phyloP scores from a whole-genome alignment of 2,329 filamentous ascomycete genomes.

The Trichoderma harzianum region DNA sequence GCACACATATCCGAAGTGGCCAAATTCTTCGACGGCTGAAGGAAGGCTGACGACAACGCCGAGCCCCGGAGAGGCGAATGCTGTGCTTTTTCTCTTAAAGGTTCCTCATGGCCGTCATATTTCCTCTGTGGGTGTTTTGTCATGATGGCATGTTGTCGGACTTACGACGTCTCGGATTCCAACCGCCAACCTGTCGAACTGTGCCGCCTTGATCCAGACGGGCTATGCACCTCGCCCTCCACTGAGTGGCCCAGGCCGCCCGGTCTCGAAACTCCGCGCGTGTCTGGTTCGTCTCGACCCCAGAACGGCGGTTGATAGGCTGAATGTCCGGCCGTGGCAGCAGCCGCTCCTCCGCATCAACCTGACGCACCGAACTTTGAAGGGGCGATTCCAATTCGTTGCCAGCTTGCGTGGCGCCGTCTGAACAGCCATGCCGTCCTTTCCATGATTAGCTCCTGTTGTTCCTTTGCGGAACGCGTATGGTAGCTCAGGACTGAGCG shows the following conservation, averaged over 20 bases:
- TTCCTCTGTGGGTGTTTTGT: neutral
- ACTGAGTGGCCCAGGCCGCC: conserved; percentile 11
- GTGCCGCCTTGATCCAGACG: neutral
- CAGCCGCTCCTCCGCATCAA: neutral
- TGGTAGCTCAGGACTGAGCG: neutral
- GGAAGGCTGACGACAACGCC: conserved; percentile 14
- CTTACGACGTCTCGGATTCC: neutral
- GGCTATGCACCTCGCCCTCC: neutral
- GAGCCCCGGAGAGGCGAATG: conserved; percentile 8
- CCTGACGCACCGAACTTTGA: neutral
- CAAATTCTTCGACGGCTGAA: neutral
- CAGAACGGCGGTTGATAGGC: neutral
- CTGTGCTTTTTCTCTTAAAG: neutral
- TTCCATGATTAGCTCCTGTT: neutral
- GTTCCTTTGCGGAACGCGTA: neutral
- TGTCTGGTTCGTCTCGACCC: neutral
- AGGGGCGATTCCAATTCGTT: neutral
- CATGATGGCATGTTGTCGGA: neutral
- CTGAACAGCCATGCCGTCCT: neutral
- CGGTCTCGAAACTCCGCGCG: conserved; percentile 1
- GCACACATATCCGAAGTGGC: conserved; percentile 16
- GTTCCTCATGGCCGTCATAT: neutral
- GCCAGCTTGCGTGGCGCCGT: neutral
- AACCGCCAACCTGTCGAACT: neutral
- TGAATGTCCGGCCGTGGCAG: neutral